Base-by-base conservation (phyloP, 139 green algal genomes). In the Tetradesmus obliquus region DNA sequence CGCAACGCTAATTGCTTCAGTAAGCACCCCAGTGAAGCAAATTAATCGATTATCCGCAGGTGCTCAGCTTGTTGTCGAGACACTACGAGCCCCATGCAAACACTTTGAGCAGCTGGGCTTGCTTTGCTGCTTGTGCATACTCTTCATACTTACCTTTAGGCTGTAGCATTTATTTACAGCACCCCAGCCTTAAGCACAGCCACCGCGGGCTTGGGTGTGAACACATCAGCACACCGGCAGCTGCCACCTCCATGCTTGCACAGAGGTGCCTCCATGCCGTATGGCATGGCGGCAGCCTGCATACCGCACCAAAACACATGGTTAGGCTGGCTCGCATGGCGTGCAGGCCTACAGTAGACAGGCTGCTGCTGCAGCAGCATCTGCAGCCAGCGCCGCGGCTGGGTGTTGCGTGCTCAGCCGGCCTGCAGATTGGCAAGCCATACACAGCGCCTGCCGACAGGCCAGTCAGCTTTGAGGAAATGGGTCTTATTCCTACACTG, bases 401-500 rank as follows among this genome's bases (percentile, higher is more conserved):
- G 19, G 45, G 15, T 51, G 45, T 89, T 54, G 32, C 66, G 32
- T 32, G 22, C 6, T 53, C 71, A n/a, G 86, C 71, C 15, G 86
- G 86, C 53, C 51, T 90, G 53, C 22, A 90, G 17, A 83, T 90
- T 13, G 86, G 86, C 69, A 90, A 84, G 53, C 53, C 69, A 12
- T 83, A 90, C 71, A 90, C n/a, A 19, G 58, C 55, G 24, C 71
- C 76, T 19, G 69, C 76, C 19, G 19, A 45, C 10, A 69, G 55
- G 53, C 69, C 69, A 71, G 71, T 53, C n/a, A 91, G 88, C 55
- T 97, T 97, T 87, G 72, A 86, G 10, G 66, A 96, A 12, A 88
- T 98, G 53, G 92, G 93, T 0, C 81, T 98, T 4, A 88, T 54
- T 2, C 17, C 60, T 2, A 85, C 94, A 5, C 84, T 98, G 82